Evolutionary conservation across 2,329 filamentous ascomycete species (phyloP).

Genomic region (Penicillium frequentans): DNA sequence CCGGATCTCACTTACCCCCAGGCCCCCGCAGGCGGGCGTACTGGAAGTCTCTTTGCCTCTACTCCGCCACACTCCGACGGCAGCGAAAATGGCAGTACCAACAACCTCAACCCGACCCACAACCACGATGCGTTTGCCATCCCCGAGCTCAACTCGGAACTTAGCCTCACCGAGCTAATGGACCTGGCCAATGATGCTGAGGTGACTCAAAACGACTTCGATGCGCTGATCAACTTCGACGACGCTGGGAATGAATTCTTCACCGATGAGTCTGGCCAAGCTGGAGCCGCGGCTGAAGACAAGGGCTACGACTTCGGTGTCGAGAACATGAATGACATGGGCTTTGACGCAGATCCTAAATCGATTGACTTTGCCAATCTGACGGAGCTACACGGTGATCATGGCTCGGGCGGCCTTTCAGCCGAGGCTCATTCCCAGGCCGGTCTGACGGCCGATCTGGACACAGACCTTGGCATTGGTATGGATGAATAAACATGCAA

Average conservation of each 20-base stretch:
- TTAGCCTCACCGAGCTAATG: slow-evolving; percentile 44
- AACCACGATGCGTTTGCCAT: slow-evolving; percentile 30
- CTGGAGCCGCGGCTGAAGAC: slow-evolving; percentile 5
- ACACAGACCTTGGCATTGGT: slow-evolving; percentile 19
- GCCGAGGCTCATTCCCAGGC: slow-evolving; percentile 16
- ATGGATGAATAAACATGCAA: slow-evolving; percentile 13
- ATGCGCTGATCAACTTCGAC: slow-evolving; percentile 49
- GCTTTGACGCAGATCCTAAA: slow-evolving; percentile 21
- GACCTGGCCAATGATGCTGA: slow-evolving; percentile 46
- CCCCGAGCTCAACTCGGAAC: slow-evolving; percentile 31
- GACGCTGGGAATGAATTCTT: slow-evolving; percentile 40
- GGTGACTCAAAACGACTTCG: slow-evolving; percentile 47
- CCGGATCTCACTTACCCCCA: slow-evolving; percentile 39
- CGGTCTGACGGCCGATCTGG: slow-evolving; percentile 18
- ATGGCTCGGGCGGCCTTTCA: not conserved
- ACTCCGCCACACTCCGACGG: slow-evolving; percentile 44
- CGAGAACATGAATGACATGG: slow-evolving; percentile 19
- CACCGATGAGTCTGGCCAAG: slow-evolving; percentile 23
- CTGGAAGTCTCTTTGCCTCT: slow-evolving; percentile 37
- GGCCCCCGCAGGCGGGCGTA: slow-evolving; percentile 19
- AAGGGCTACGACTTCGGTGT: slow-evolving; percentile 23
- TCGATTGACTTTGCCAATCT: slow-evolving; percentile 19
- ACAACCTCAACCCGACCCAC: slow-evolving; percentile 34
- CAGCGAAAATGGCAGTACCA: slow-evolving; percentile 45
- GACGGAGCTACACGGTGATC: slow-evolving; percentile 7